Evolutionary conservation across 352 stramenopile genomes (phyloP), one percentile per base, ranked within the genome.

Genomic region (Globisporangium nagaii): DNA sequence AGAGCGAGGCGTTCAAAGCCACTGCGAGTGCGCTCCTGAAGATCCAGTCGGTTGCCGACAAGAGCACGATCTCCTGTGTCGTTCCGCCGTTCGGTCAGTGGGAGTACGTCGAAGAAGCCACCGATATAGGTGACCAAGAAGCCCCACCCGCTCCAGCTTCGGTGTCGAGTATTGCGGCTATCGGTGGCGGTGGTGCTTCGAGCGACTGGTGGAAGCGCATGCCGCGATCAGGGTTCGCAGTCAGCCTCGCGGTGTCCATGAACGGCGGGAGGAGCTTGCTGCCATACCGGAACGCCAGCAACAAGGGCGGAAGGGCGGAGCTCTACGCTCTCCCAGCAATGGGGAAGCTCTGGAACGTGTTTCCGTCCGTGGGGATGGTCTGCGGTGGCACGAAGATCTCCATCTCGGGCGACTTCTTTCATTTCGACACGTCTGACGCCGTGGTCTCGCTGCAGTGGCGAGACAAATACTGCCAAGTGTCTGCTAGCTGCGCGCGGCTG

Each of bases 351-450:
- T 47, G 70, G 32, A 69, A 50, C 34, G 28, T 79, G 2, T 79
- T 72, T 2, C 77, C 79, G 9, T 67, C 43, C 12, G 46, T 68
- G 0, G 75, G 73, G 1, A 68, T 75, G 35, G 48, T 72, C 3
- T 54, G 44, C 10, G 80, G 80, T 19, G 69, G 70, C 6, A 88
- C 77, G 8, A 61, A 75, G 24, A 63, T 90, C 2, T 68, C 69
- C 0, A 50, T 90, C 17, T 60, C 66, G 4, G 68, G 63, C 0
- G 65, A 82, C 24, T 84, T 75, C 28, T 82, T 86, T 27, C 63
- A 75, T 27, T 86, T 86, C 39, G 78, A 87, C 31, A 81, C 77
- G 0, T 47, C 82, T 31, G 75, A 90, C 27, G 66, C 62, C 6
- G 58, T 65, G 19, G 72, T 84, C 2, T 66, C 66, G 30, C 48